These are phyloP conservation scores for Oldenlandia corymbosa DNA, from an alignment of 257 asterid species.

Conservation along the genomic window DNA sequence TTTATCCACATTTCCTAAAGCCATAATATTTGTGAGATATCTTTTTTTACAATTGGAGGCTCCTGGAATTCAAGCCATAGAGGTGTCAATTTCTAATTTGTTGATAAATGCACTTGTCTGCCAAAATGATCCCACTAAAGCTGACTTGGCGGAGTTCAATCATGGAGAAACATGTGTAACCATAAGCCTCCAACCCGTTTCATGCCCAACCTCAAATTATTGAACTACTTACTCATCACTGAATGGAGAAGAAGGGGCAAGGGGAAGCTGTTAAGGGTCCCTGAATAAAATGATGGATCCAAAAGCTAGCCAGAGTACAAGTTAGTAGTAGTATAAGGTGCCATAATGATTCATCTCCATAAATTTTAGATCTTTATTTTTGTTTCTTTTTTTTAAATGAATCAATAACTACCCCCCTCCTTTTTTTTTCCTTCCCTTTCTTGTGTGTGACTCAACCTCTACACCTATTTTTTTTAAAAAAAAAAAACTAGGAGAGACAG, in stretches of 20 bases:
- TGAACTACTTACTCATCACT: too few species aligned
- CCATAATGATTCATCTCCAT: conserved; percentile 52
- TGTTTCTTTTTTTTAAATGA: too few species aligned
- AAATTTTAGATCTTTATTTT: too few species aligned
- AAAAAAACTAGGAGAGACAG: too few species aligned
- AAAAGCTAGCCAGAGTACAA: conserved; percentile 61
- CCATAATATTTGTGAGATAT: too few species aligned
- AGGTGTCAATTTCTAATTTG: too few species aligned
- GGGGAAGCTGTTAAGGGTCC: conserved; percentile 32
- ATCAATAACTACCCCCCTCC: too few species aligned
- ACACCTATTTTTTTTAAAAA: too few species aligned
- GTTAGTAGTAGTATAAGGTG: conserved; percentile 32
- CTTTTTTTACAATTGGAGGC: too few species aligned
- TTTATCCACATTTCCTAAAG: not conserved
- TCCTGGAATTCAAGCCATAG: too few species aligned
- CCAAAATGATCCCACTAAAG: conserved; percentile 15
- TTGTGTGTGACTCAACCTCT: too few species aligned
- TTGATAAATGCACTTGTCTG: conserved; percentile 12
- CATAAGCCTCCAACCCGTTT: conserved; percentile 39
- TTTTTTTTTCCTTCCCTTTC: too few species aligned
- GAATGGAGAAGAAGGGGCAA: conserved; percentile 7
- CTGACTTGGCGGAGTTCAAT: conserved; percentile 46
- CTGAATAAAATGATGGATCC: conserved; percentile 42
- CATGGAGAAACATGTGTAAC: conserved; percentile 57
- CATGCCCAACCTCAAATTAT: conserved; percentile 27